Evolutionary conservation across 768 basidiomycete genomes (phyloP).

Genomic region (Kwoniella mangroviensis): DNA sequence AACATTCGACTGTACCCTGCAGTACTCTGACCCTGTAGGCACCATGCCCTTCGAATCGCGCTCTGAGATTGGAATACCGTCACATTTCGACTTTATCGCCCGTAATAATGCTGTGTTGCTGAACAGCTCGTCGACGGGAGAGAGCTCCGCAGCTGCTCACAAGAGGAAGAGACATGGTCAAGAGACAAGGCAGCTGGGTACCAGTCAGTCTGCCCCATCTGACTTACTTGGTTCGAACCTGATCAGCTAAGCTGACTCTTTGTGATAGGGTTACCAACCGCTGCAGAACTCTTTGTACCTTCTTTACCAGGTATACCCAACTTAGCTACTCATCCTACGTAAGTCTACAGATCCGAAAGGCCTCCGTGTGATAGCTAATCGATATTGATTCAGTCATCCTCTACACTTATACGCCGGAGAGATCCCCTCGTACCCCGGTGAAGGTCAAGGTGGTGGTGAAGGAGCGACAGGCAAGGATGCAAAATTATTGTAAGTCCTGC

Average conservation of each 20-base stretch:
- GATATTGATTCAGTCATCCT: slow-evolving; percentile 49
- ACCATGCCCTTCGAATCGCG: neutral
- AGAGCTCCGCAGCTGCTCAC: slow-evolving; percentile 10
- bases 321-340: slow-evolving; percentile 56
- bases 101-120: neutral
- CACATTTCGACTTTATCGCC: slow-evolving; percentile 11
- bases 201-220: too few species aligned
- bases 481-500: slow-evolving; percentile 53
- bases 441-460: slow-evolving; percentile 51
- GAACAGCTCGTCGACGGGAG: slow-evolving; percentile 5
- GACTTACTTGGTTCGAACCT: too few species aligned
- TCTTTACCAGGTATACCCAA: slow-evolving; percentile 56
- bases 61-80: neutral
- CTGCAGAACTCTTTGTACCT: slow-evolving; percentile 57
- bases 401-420: slow-evolving; percentile 55
- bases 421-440: slow-evolving; percentile 56
- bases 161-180: neutral
- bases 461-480: slow-evolving; percentile 54
- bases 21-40: neutral
- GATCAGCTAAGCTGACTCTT: neutral
- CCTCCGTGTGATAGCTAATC: too few species aligned
- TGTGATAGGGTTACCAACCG: slow-evolving; percentile 36
- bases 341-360: too few species aligned
- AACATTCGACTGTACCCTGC: too few species aligned
- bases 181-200: neutral